A percentile compares a stretch with the other conserved stretches of the same genome.
These are phyloP conservation scores for Plenodomus tracheiphilus DNA, from an alignment of 2,329 filamentous ascomycete species.

Conservation along the genomic window DNA sequence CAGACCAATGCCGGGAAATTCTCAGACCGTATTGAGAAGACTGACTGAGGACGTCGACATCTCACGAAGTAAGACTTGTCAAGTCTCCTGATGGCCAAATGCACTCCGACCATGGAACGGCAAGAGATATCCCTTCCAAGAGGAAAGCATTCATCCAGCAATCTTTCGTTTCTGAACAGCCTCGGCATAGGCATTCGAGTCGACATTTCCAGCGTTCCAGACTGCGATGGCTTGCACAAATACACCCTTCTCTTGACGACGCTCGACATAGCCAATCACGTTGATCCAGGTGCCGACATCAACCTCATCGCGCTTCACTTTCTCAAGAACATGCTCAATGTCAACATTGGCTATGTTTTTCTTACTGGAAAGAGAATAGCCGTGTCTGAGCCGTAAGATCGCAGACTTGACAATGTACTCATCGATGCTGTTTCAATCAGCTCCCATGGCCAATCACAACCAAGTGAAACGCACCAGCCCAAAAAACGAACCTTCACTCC, in stretches of 20 bases:
- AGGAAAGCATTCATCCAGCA: not conserved
- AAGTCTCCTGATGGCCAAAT: too few relatives aligned
- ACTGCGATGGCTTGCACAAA: slow-evolving; percentile 74
- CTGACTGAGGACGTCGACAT: too few relatives aligned
- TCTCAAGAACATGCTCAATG: slow-evolving; percentile 70
- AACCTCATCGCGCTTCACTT: slow-evolving; percentile 64
- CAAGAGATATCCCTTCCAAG: too few relatives aligned
- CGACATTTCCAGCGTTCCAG: slow-evolving; percentile 75
- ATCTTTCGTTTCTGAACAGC: slow-evolving; percentile 40
- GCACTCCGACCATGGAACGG: too few relatives aligned
- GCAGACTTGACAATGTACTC: slow-evolving; percentile 62
- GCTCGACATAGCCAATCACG: slow-evolving; percentile 74
- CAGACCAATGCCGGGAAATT: too few relatives aligned
- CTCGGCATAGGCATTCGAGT: slow-evolving; percentile 71
- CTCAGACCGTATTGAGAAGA: too few relatives aligned
- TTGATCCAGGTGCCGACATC: slow-evolving; percentile 86
- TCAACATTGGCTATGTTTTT: slow-evolving; percentile 64
- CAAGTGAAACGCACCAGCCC: slow-evolving; percentile 70
- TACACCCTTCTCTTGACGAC: slow-evolving; percentile 32
- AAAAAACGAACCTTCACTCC: slow-evolving; percentile 90
- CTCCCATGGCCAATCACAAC: slow-evolving; percentile 1
- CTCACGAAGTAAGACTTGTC: too few relatives aligned
- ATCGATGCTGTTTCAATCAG: slow-evolving; percentile 55
- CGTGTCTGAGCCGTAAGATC: slow-evolving; percentile 69
- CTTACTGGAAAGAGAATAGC: slow-evolving; percentile 54